phyloP scores from a whole-genome alignment of 106 monocot species.

The Hemerocallis citrina region DNA sequence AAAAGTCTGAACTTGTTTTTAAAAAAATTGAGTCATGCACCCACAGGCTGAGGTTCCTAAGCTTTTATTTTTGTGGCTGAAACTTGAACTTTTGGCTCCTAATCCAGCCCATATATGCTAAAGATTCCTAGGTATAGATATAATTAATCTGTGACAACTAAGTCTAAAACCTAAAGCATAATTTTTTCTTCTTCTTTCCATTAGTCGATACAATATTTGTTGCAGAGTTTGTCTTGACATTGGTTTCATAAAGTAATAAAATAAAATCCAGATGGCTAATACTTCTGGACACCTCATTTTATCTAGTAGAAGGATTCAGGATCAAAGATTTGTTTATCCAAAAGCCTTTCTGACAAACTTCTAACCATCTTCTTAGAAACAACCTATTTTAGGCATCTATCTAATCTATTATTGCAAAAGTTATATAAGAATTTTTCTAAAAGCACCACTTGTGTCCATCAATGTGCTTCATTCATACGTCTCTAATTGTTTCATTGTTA shows the following conservation, averaged over 20 bases:
- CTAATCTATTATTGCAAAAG: neutral
- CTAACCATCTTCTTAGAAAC: neutral
- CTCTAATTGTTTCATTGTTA: neutral
- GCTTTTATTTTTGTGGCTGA: neutral
- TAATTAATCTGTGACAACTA: neutral
- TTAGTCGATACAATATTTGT: no score
- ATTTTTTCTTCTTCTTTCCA: neutral
- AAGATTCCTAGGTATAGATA: neutral
- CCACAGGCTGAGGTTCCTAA: no score
- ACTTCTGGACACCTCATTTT: neutral
- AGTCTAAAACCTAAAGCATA: neutral
- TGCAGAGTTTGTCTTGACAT: constrained; percentile 1
- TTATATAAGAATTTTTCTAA: neutral
- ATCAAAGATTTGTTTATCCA: constrained; percentile 3
- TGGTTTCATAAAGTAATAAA: neutral
- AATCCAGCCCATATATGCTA: neutral
- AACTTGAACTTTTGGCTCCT: neutral
- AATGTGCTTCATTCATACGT: neutral
- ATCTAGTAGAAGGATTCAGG: neutral
- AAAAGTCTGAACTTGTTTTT: no score
- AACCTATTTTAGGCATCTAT: neutral
- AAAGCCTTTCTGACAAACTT: neutral
- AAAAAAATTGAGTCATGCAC: no score
- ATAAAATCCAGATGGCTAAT: neutral
- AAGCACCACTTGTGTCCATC: neutral